Base-by-base conservation (phyloP, 345 rosid genomes). In the Anastatica hierochuntica region DNA sequence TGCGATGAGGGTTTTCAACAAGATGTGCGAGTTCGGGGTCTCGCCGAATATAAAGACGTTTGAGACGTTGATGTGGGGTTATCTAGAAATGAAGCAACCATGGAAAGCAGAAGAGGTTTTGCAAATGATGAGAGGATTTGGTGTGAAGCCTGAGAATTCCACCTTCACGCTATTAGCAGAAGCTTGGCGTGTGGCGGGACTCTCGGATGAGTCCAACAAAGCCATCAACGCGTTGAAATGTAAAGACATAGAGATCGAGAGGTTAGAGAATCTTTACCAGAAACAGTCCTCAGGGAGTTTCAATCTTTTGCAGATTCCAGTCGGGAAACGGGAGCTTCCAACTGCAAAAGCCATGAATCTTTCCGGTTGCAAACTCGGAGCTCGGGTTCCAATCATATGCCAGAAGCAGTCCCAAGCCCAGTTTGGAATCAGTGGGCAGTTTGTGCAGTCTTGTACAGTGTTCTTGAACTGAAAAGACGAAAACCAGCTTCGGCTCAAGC, bases 101-200 rank as follows among this genome's bases (percentile, higher is more conserved):
- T 81, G 88, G 84, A 81, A 77, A 73, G 84, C 78, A 3, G 84
- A 78, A 71, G 80, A 78, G 34, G 64, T 74, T 60, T 70, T 81
- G 35, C 78, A 74, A 56, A 56, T 76, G 36, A 78, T 78, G 82
- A 55, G 60, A 72, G 80, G 68, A 16, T 81, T 54, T 41, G 76
- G 68, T 35, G 84, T 78, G 41, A 71, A 65, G 53, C 78, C 76
- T 31, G 72, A 70, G 74, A 70, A 71, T 52, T 78, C 81, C n/a
- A 78, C 81, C 43, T 56, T 64, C 45, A 35, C 49, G 70, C 68
- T 78, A 37, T 42, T 78, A 12, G 75, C 76, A 5, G 84, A 78
- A 56, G 78, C 81, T 30, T 78, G 84, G 84, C 72, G 55, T 57
- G 74, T 74, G 21, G 67, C 70, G 2, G 83, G 87, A 62, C 70